Evolutionary conservation across 768 basidiomycete genomes (phyloP).

Genomic region (Arthromyces matolae): DNA sequence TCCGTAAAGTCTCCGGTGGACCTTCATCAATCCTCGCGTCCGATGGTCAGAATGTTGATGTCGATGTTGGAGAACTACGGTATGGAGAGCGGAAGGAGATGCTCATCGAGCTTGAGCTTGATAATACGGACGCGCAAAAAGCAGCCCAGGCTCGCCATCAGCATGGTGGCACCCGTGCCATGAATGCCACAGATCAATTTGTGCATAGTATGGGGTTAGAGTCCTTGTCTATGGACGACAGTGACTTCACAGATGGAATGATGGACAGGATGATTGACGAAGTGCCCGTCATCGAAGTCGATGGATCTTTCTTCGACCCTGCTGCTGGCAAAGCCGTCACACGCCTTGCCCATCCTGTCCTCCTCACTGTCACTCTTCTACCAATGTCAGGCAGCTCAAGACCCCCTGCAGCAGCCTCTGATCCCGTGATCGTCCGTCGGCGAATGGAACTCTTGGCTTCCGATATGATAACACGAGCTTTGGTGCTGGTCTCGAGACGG

Average conservation of each 20-base stretch:
- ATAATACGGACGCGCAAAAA: constrained; percentile 62
- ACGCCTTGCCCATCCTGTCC: constrained; percentile 85
- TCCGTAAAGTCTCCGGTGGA: constrained; percentile 92
- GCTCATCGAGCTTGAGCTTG: constrained; percentile 92
- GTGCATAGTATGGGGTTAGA: constrained; percentile 85
- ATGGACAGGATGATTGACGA: constrained; percentile 98
- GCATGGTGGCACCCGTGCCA: constrained; percentile 27
- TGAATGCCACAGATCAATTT: constrained; percentile 87
- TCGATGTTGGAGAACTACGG: constrained; percentile 90
- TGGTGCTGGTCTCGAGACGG: constrained; percentile 88
- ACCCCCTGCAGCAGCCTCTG: constrained; percentile 53
- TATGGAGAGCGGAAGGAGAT: constrained; percentile 98
- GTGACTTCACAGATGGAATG: constrained; percentile 83
- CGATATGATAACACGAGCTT: constrained; percentile 94
- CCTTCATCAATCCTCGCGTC: constrained; percentile 80
- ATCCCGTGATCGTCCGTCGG: constrained; percentile 87
- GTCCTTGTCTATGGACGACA: constrained; percentile 66
- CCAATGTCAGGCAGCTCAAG: constrained; percentile 45
- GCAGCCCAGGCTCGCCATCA: constrained; percentile 25
- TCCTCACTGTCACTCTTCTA: constrained; percentile 90
- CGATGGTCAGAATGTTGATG: constrained; percentile 93
- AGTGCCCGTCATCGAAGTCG: constrained; percentile 93
- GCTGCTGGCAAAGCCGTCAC: constrained; percentile 78
- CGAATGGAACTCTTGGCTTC: constrained; percentile 95
- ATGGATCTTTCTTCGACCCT: constrained; percentile 94